Evolutionary conservation across 257 asterid species (phyloP), one percentile per base, ranked within the genome.

Genomic region (Forsythia viridissima): DNA sequence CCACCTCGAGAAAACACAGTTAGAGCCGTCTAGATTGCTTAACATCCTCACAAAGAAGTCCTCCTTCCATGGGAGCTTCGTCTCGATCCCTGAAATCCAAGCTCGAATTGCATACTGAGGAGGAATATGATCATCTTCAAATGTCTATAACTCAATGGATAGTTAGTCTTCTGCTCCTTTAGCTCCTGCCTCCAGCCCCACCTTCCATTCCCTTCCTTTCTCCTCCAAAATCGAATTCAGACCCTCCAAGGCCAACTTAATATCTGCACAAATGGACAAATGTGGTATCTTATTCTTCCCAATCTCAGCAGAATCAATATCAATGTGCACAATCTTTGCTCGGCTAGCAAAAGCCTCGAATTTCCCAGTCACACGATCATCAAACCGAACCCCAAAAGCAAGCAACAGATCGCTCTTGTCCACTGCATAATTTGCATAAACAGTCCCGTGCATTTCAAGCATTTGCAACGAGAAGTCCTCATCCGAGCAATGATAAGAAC

Each of bases 21-120:
- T n/a, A n/a, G n/a, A n/a, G n/a, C n/a, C n/a, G n/a, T n/a, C n/a
- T n/a, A n/a, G n/a, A n/a, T n/a, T n/a, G n/a, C n/a, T n/a, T 2
- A 93, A 81, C 70, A 84, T 93, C 57, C 91, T 93, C 78, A 90
- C 87, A 34, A 87, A 88, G 76, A 93, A 92, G 69, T 78, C 88
- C 20, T 92, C 98, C 8, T 84, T 86, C 52, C 84, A 77, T 0
- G 98, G 97, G n/a, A 93, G 89, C 86, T 93, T 93, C 77, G 80
- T 92, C 30, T 93, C 98, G 0, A 92, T 93, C 75, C 98, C 94
- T n/a, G 97, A 93, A 87, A 93, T 92, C 16, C 96, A 93, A 80
- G 98, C 91, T 6, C 80, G 97, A 16, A 77, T 73, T 7, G 66
- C 80, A 48, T 77, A 72, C 59, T 66, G 63, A 40, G 82, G 85